Percentiles rank a stretch among this genome's conserved stretches.
Conservation (phyloP, 805 yeast genomes). For the Hanseniaspora guilliermondii region DNA sequence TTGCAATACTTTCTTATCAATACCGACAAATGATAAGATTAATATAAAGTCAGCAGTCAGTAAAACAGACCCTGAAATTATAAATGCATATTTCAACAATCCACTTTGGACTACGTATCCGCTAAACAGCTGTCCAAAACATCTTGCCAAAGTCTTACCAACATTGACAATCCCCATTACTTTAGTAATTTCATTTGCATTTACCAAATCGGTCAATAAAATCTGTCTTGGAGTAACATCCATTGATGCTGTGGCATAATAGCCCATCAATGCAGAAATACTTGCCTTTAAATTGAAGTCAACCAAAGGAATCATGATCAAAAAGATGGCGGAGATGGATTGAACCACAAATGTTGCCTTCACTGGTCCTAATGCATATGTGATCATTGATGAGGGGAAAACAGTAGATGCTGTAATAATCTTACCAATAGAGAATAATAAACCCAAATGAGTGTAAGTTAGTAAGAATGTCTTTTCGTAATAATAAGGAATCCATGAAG, state of each 20-base stretch:
- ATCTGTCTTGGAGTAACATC: slow-evolving; percentile 89
- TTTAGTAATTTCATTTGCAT: slow-evolving; percentile 50
- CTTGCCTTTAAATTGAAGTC: slow-evolving; percentile 33
- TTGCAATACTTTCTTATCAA: slow-evolving; percentile 24
- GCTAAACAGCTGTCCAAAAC: slow-evolving; percentile 69
- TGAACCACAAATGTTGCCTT: slow-evolving; percentile 63
- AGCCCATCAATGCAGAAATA: slow-evolving; percentile 38
- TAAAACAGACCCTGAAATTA: slow-evolving; percentile 41
- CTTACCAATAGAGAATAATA: slow-evolving; percentile 53
- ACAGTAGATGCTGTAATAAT: slow-evolving; percentile 56
- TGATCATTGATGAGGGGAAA: slow-evolving; percentile 60
- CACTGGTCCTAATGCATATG: slow-evolving; percentile 63
- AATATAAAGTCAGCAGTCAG: slow-evolving; percentile 29
- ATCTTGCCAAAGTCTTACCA: slow-evolving; percentile 72
- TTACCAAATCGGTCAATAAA: slow-evolving; percentile 54
- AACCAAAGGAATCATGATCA: slow-evolving; percentile 40
- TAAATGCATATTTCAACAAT: slow-evolving; percentile 37
- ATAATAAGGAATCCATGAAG: slow-evolving; percentile 80
- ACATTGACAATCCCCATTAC: slow-evolving; percentile 80
- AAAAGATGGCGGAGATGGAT: slow-evolving; percentile 60
- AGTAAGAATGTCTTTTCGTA: slow-evolving; percentile 46
- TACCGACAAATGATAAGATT: slow-evolving; percentile 25
- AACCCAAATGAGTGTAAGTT: slow-evolving; percentile 49
- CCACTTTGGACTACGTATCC: slow-evolving; percentile 54
- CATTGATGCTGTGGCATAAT: slow-evolving; percentile 62